Percentiles rank a stretch among this genome's conserved stretches.
These are phyloP conservation scores for Przewalskia tangutica DNA, from an alignment of 257 asterid species.

Conservation along the genomic window DNA sequence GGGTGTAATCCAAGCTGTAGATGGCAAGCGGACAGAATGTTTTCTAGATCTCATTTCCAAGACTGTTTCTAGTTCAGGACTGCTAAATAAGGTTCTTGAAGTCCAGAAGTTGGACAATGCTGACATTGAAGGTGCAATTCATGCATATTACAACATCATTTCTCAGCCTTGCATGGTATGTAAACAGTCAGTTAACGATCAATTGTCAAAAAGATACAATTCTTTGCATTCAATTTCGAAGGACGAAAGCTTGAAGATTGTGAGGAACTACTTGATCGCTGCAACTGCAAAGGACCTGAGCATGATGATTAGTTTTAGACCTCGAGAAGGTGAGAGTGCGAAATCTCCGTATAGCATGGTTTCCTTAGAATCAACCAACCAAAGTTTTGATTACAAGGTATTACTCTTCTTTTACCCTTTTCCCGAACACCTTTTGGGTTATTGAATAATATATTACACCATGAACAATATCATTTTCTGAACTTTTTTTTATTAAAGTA, in stretches of 20 bases:
- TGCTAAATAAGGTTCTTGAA: slow-evolving; percentile 66
- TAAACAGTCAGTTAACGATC: slow-evolving; percentile 25
- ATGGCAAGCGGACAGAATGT: slow-evolving; percentile 51
- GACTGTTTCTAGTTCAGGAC: slow-evolving; percentile 48
- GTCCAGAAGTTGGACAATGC: slow-evolving; percentile 71
- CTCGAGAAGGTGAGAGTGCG: slow-evolving; percentile 30
- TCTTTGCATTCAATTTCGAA: slow-evolving; percentile 50
- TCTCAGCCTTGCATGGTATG: slow-evolving; percentile 68
- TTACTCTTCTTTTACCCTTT: neutral
- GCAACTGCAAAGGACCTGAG: slow-evolving; percentile 97
- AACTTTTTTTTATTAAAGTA: neutral
- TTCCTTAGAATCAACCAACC: slow-evolving; percentile 56
- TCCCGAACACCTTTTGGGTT: neutral
- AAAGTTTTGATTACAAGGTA: slow-evolving; percentile 82
- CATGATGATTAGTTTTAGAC: slow-evolving; percentile 73
- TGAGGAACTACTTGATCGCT: slow-evolving; percentile 77
- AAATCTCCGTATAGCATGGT: slow-evolving; percentile 39
- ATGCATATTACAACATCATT: slow-evolving; percentile 65
- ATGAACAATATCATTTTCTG: neutral
- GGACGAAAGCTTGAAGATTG: slow-evolving; percentile 55
- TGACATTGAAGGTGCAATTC: slow-evolving; percentile 94
- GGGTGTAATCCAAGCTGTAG: slow-evolving; percentile 45
- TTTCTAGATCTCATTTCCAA: slow-evolving; percentile 70
- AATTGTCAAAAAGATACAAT: slow-evolving; percentile 33
- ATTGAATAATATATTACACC: neutral